Conservation (phyloP, 441 rosid species). For the Eruca vesicaria region DNA sequence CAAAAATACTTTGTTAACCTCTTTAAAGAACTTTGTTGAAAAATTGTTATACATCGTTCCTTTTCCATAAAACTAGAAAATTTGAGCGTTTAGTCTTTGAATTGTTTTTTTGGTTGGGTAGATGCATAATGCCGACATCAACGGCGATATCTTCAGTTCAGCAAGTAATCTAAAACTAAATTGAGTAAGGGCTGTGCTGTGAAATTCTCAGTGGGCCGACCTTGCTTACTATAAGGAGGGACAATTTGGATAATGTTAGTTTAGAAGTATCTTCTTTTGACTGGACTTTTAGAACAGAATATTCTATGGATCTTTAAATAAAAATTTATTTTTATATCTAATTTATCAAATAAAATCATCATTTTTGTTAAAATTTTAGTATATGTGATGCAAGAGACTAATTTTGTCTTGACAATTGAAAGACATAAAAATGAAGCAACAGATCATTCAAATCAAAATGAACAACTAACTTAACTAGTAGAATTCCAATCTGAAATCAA, state of each 20-base stretch:
- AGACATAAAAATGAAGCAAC: not conserved
- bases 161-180: not conserved
- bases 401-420: not conserved
- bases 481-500: not conserved
- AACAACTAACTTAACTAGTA: not conserved
- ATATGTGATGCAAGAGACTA: not conserved
- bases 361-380: not conserved
- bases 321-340: not conserved
- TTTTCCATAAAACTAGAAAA: not conserved
- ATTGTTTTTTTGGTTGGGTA: not conserved
- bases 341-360: not conserved
- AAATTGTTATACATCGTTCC: not conserved
- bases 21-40: not conserved
- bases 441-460: not conserved
- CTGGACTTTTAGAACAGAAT: constrained; percentile 16
- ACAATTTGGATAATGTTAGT: constrained; percentile 23
- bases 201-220: constrained; percentile 29
- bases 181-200: constrained; percentile 1
- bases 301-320: not conserved
- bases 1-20: not conserved
- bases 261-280: not conserved
- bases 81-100: not conserved
- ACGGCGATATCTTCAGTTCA: not conserved
- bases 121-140: not conserved
- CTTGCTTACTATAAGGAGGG: not conserved